A percentile compares a stretch with the other conserved stretches of the same genome.
phyloP scores from a whole-genome alignment of 441 rosid species.

The Manihot esculenta region DNA sequence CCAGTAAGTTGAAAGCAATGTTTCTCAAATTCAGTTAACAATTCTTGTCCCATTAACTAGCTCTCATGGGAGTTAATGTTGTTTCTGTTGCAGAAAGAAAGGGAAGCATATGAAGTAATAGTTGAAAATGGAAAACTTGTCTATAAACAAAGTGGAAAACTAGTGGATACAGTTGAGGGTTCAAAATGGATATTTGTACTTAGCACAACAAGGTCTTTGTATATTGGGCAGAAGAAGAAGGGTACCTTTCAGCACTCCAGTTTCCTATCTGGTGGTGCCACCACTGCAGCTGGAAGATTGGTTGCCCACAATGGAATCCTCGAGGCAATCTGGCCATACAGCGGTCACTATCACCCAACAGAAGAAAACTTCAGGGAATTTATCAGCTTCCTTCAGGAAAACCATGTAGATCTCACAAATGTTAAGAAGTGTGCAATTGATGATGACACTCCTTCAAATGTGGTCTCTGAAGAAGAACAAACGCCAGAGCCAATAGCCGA shows the following conservation, averaged over 20 bases:
- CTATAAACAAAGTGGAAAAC: constrained; percentile 49
- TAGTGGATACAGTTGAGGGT: constrained; percentile 57
- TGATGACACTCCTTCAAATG: constrained; percentile 41
- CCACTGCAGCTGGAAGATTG: constrained; percentile 86
- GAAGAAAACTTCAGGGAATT: constrained; percentile 86
- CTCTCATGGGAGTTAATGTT: no score
- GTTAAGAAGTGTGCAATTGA: constrained; percentile 75
- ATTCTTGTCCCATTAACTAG: background rate
- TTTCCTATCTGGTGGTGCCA: constrained; percentile 94
- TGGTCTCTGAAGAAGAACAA: constrained; percentile 24
- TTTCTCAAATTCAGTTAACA: background rate
- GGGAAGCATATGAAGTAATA: constrained; percentile 73
- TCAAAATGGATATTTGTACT: constrained; percentile 93
- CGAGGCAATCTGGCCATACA: constrained; percentile 95
- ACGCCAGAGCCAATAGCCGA: constrained; percentile 15
- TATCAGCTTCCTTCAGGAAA: constrained; percentile 58
- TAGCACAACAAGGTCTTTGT: constrained; percentile 74
- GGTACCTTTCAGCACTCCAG: constrained; percentile 94
- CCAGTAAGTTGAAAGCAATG: constrained; percentile 48
- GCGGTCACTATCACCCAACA: constrained; percentile 94
- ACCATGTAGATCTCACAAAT: constrained; percentile 68
- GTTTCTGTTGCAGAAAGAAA: constrained; percentile 56
- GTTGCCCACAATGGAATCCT: constrained; percentile 65
- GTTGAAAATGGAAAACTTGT: constrained; percentile 63
- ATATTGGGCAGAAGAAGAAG: constrained; percentile 80